Percentiles rank a stretch among this genome's conserved stretches.
Conservation (phyloP, 306 rosid genomes). For the Calophaca sinica region DNA sequence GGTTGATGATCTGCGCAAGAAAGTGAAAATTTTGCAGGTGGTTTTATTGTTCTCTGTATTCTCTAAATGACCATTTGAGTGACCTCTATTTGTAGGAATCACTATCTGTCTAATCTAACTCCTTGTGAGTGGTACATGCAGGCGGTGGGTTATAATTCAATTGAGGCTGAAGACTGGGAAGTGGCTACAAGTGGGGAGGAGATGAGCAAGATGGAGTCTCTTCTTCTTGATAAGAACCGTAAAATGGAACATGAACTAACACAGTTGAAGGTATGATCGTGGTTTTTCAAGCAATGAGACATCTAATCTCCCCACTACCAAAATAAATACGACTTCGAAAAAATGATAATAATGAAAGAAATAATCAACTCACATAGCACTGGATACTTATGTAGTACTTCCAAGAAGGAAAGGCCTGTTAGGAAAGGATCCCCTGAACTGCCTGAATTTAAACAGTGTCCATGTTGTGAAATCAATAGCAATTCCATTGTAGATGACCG, state of each 20-base stretch:
- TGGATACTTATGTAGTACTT: slow-evolving; percentile 26
- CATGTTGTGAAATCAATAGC: slow-evolving; percentile 21
- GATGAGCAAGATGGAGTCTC: slow-evolving; percentile 99
- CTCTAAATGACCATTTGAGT: slow-evolving; percentile 20
- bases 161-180: slow-evolving; percentile 99
- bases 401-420: slow-evolving; percentile 12
- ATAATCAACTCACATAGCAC: slow-evolving; percentile 23
- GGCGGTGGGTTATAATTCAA: slow-evolving; percentile 98
- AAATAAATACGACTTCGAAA: background rate
- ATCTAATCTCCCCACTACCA: background rate
- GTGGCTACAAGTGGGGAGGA: slow-evolving; percentile 96
- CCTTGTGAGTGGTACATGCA: slow-evolving; percentile 47
- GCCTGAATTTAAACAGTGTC: slow-evolving; percentile 35
- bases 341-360: background rate
- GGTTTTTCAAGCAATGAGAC: slow-evolving; percentile 33
- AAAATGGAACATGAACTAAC: slow-evolving; percentile 98
- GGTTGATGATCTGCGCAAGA: slow-evolving; percentile 87
- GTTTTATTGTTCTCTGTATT: slow-evolving; percentile 35
- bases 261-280: slow-evolving; percentile 75
- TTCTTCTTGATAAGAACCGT: slow-evolving; percentile 97
- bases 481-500: slow-evolving; percentile 23
- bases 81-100: slow-evolving; percentile 32
- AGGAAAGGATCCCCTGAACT: slow-evolving; percentile 2
- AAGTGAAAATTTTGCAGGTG: slow-evolving; percentile 96
- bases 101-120: slow-evolving; percentile 45